These are phyloP conservation scores for Senecio squalidus DNA, from an alignment of 140 eudicot genomes.

Conservation along the genomic window DNA sequence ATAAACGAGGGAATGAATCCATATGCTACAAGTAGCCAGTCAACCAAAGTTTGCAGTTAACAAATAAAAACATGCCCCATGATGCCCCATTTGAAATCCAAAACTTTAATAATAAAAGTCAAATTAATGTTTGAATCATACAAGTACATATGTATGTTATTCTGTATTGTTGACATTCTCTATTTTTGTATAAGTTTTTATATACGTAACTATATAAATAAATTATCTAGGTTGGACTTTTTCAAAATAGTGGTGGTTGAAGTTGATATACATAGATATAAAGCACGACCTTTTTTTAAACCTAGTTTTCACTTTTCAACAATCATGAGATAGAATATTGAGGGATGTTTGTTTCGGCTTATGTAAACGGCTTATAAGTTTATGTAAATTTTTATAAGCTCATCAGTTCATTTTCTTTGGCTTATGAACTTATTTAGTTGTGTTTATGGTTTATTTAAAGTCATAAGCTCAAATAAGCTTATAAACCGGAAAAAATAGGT, in stretches of 20 bases:
- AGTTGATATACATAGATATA: no score
- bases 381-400: no score
- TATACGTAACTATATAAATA: background rate
- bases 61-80: background rate
- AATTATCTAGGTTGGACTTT: background rate
- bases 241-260: background rate
- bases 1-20: slow-evolving; percentile 33
- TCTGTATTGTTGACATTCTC: background rate
- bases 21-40: slow-evolving; percentile 2
- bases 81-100: background rate
- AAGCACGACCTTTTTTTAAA: no score
- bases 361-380: no score
- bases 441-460: no score
- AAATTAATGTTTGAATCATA: background rate
- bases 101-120: background rate
- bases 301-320: no score
- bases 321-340: no score
- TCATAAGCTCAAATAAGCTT: no score
- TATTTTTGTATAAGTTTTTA: background rate
- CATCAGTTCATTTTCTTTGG: no score
- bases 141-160: background rate
- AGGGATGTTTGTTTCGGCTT: no score
- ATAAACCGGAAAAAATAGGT: no score
- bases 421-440: no score
- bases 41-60: slow-evolving; percentile 6